Conservation (phyloP, 192 early-diverging fungal species). For the Nowakowskiella sp. region DNA sequence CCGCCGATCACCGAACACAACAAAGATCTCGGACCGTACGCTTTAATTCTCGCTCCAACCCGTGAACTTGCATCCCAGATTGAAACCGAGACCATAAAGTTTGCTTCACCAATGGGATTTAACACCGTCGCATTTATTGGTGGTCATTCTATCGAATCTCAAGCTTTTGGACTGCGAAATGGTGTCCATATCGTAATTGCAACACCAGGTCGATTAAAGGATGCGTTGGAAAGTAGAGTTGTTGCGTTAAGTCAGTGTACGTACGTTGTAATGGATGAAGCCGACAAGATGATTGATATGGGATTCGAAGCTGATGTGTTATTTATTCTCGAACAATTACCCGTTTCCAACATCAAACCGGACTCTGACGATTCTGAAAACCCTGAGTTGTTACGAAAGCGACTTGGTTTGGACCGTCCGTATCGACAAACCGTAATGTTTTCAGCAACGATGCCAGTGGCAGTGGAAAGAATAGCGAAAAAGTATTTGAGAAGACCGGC, state of each 20-base stretch:
- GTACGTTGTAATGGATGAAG: conserved; percentile 99
- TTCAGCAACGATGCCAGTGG: conserved; percentile 95
- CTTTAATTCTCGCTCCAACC: conserved; percentile 89
- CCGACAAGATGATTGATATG: conserved; percentile 69
- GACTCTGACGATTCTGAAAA: conserved; percentile 66
- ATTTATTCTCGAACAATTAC: conserved; percentile 88
- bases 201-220: conserved; percentile 91
- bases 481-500: conserved; percentile 86
- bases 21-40: conserved; percentile 81
- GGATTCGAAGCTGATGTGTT: conserved; percentile 90
- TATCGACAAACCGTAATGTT: conserved; percentile 99
- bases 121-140: conserved; percentile 58
- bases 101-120: conserved; percentile 76
- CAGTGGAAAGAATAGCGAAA: conserved; percentile 90
- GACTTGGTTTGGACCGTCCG: conserved; percentile 17
- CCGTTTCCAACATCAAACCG: conserved; percentile 82
- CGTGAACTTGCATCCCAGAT: conserved; percentile 97
- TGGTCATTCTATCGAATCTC: conserved; percentile 79
- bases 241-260: conserved; percentile 88
- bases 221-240: conserved; percentile 83
- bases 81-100: conserved; percentile 86
- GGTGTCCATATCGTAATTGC: conserved; percentile 97
- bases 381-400: conserved; percentile 31
- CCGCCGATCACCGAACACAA: conserved; percentile 72
- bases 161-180: conserved; percentile 78